Conservation (phyloP, 1,139 yeast genomes). For the Blastobotrys indianensis region DNA sequence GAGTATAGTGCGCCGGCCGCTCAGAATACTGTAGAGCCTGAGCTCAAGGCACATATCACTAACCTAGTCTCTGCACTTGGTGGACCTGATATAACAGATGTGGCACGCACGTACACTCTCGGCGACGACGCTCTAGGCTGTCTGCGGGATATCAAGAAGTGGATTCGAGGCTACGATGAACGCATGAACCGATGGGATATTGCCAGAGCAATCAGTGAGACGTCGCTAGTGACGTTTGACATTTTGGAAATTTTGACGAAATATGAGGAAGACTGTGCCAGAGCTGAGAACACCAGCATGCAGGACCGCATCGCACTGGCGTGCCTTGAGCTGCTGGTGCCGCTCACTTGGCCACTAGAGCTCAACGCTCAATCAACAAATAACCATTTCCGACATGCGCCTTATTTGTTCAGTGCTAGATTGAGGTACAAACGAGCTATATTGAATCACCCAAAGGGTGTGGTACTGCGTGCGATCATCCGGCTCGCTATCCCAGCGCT, state of each 20-base stretch:
- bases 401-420: slow-evolving; percentile 63
- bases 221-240: slow-evolving; percentile 68
- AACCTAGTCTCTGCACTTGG: slow-evolving; percentile 77
- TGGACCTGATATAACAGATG: slow-evolving; percentile 58
- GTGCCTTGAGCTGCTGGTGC: slow-evolving; percentile 72
- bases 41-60: slow-evolving; percentile 59
- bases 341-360: slow-evolving; percentile 81
- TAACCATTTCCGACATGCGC: slow-evolving; percentile 51
- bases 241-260: slow-evolving; percentile 66
- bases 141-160: slow-evolving; percentile 76
- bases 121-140: slow-evolving; percentile 93
- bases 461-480: slow-evolving; percentile 61
- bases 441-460: slow-evolving; percentile 53
- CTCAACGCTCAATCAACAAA: slow-evolving; percentile 44
- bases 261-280: slow-evolving; percentile 52
- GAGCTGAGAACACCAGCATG: slow-evolving; percentile 33
- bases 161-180: slow-evolving; percentile 85
- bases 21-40: slow-evolving; percentile 25
- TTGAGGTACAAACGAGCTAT: slow-evolving; percentile 65
- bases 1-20: too few relatives aligned
- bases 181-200: slow-evolving; percentile 64
- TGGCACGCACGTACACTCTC: slow-evolving; percentile 57
- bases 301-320: slow-evolving; percentile 60
- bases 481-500: slow-evolving; percentile 66
- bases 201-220: slow-evolving; percentile 81